These are phyloP conservation scores for Aphanoascus verrucosus DNA, from an alignment of 2,329 filamentous ascomycete genomes.

Conservation along the genomic window DNA sequence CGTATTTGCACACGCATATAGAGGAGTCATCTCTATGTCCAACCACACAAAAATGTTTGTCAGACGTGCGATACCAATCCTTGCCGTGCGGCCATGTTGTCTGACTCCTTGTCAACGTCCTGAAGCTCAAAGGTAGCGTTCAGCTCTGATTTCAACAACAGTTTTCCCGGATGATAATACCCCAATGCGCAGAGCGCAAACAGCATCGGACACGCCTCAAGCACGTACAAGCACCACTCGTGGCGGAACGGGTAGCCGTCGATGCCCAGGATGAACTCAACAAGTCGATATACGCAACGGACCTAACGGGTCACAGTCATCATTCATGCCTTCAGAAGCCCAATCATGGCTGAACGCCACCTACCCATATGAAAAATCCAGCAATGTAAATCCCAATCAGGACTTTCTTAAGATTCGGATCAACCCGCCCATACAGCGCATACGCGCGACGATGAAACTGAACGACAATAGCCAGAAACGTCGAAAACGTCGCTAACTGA, in stretches of 20 bases:
- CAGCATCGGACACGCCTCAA: slow-evolving; percentile 39
- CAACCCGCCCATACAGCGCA: slow-evolving; percentile 18
- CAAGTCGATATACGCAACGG: slow-evolving; percentile 44
- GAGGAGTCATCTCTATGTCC: too few relatives aligned
- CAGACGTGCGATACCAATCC: not conserved
- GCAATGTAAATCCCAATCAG: slow-evolving; percentile 37
- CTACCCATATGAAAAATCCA: slow-evolving; percentile 38
- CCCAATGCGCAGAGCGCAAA: slow-evolving; percentile 16
- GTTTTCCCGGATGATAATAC: slow-evolving; percentile 15
- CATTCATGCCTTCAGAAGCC: too few relatives aligned
- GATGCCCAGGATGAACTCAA: slow-evolving; percentile 45
- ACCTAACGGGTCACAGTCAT: slow-evolving; percentile 25
- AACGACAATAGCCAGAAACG: slow-evolving; percentile 34
- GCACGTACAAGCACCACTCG: slow-evolving; percentile 46
- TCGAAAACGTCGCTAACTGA: slow-evolving; percentile 34
- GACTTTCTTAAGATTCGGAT: slow-evolving; percentile 32
- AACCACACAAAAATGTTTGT: too few relatives aligned
- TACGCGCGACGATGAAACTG: slow-evolving; percentile 30
- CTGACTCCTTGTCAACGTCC: not conserved
- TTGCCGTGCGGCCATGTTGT: not conserved
- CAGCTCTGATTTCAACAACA: slow-evolving; percentile 15
- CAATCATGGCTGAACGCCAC: slow-evolving; percentile 19
- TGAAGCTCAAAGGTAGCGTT: not conserved
- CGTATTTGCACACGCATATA: too few relatives aligned
- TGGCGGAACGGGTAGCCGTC: slow-evolving; percentile 41